Evolutionary conservation across 768 basidiomycete species (phyloP), one percentile per base, ranked within the genome.

Genomic region (Russula lepida): DNA sequence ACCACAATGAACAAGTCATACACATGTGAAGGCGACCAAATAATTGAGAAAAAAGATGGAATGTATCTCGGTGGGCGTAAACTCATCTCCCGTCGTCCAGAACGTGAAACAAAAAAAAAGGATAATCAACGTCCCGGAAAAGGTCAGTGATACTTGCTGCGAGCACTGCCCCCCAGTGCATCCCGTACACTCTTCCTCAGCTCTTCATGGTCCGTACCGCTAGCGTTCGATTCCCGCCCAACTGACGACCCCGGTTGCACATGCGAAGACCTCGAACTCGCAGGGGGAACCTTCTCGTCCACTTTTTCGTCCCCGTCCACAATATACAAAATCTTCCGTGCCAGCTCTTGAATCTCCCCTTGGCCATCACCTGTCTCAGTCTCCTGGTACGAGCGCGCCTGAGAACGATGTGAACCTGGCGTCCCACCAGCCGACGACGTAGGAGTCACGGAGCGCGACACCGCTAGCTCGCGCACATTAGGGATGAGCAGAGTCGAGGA

Each of bases 351-450:
- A 65, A 98, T 98, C 76, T 98, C 95, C 39, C 89, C 86, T 66
- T 90, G 89, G 8, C 94, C 94, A 60, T 94, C 91, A 2, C 85
- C 90, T 2, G 85, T 84, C 44, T 91, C 89, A 17, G 89, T 91
- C 46, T 88, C 91, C 60, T 87, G 86, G 67, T 88, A 86, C 41
- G 89, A 90, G 58, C 85, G 85, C 35, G 78, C 73, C 60, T 78
- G 79, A 21, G 88, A 85, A 68, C 81, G 81, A 68, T 88, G 82
- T 58, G 88, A 85, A 49, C 76, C 82, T 6, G 86, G 88, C 33
- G 86, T 90, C 52, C 84, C 86, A 41, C 71, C 73, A n/a, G 83
- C 75, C 13, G 88, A 91, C 8, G 86, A 89, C 0, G 83, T 75
- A 6, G 85, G 85, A 1, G 86, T 84, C 15, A 82, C 82, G 30